Base-by-base conservation (phyloP, 2,329 filamentous ascomycete genomes). In the Fusarium luffae region DNA sequence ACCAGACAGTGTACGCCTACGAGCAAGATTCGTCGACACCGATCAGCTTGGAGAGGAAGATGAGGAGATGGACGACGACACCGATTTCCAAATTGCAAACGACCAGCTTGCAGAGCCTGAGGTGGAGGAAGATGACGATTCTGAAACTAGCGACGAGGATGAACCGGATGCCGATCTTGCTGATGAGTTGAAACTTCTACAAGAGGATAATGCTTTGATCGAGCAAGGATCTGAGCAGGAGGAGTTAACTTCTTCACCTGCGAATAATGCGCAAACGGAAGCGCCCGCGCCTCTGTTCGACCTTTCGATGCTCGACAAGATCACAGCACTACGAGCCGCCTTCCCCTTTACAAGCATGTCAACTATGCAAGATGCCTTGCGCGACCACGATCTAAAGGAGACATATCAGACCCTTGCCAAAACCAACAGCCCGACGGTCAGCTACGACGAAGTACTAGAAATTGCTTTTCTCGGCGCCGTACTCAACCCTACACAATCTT, bases 291-390 rank as follows among this genome's bases (percentile, higher is more conserved):
- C 49, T 2, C n/a, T 23, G 48, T 48, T 71, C 14, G 60, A 68
- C 46, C 51, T 77, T 25, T 59, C 61, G 13, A 71, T 66, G 23
- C 46, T 79, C 1, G 79, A 83, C 34, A 79, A 78, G 25, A 67
- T 77, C 14, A 72, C 61, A 9, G 76, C 79, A n/a, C 70, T 85
- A 4, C 79, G 77, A 44, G 71, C 76, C 18, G 83, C 84, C 0
- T 87, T 85, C 44, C 85, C 85, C 4, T 71, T 75, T 9, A 80
- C 78, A 11, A 74, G 80, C 2, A 68, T 77, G 9, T 69, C 76
- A 4, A 68, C 77, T 10, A 81, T 82, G 54, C 77, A 83, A 52
- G 73, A 75, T 9, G 72, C 82, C 3, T 70, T 85, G 5, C 63
- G 78, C 21, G 52, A 74, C 8, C 76, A 77, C 13, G 74, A 85